Conservation (phyloP, 2,329 filamentous ascomycete genomes). For the Neonectria ditissima region DNA sequence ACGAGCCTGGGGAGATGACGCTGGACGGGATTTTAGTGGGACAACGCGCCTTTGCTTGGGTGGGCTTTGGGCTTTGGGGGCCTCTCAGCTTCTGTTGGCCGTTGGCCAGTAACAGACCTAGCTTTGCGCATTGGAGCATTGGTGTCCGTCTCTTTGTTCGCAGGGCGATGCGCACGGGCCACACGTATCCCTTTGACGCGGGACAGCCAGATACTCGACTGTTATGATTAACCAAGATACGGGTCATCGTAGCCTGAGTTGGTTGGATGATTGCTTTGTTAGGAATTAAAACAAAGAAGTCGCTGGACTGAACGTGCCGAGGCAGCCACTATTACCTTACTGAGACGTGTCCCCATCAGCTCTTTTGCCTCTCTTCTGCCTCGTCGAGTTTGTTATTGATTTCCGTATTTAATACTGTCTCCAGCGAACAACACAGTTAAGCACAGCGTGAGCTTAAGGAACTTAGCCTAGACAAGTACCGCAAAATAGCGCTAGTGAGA, state of each 20-base stretch:
- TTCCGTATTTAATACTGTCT: too few species aligned
- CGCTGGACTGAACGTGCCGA: not conserved
- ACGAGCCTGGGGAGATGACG: conserved; percentile 34
- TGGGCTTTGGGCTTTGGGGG: not conserved
- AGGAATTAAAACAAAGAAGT: too few species aligned
- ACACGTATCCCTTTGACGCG: conserved; percentile 8
- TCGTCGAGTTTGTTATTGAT: not conserved
- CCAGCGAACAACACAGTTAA: too few species aligned
- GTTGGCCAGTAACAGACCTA: not conserved
- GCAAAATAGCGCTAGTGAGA: not conserved
- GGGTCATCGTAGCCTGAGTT: too few species aligned
- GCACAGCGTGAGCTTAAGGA: too few species aligned
- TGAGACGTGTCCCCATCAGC: not conserved
- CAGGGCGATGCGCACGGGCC: conserved; percentile 44
- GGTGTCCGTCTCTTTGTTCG: conserved; percentile 32
- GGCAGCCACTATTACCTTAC: not conserved
- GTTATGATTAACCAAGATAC: not conserved
- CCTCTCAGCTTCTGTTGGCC: conserved; percentile 23
- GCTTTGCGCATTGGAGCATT: conserved; percentile 14
- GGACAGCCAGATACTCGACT: not conserved
- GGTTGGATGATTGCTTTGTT: too few species aligned
- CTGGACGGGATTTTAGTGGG: conserved; percentile 39
- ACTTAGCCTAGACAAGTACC: too few species aligned
- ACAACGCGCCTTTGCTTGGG: conserved; percentile 12
- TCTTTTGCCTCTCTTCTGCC: not conserved